Conservation (phyloP, 2,329 filamentous ascomycete genomes). For the Cytospora paraplurivora region DNA sequence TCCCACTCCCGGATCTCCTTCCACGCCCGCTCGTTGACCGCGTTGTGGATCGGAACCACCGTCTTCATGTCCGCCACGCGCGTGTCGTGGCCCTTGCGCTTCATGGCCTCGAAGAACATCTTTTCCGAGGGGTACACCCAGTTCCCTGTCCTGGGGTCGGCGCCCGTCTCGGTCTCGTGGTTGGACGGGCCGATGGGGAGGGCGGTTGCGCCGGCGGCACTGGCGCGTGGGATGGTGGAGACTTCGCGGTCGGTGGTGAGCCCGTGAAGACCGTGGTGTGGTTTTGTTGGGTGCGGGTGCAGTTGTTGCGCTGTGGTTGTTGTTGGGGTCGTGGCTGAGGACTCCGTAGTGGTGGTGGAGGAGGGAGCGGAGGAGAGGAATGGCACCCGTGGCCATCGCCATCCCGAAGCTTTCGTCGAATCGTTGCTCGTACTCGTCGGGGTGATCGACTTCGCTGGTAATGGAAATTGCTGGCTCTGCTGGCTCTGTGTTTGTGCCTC, state of each 20-base stretch:
- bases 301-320: constrained; percentile 26
- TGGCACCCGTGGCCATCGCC: constrained; percentile 44
- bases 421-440: constrained; percentile 32
- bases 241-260: constrained; percentile 72
- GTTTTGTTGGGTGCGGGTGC: constrained; percentile 18
- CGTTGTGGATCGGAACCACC: constrained; percentile 96
- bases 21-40: constrained; percentile 97
- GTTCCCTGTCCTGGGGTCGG: constrained; percentile 72
- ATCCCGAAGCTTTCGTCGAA: constrained; percentile 41
- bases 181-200: constrained; percentile 55
- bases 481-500: constrained; percentile 32
- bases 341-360: constrained; percentile 27
- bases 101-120: constrained; percentile 98
- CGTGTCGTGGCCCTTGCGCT: constrained; percentile 80
- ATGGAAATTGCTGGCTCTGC: background rate
- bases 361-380: constrained; percentile 42
- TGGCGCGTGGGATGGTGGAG: constrained; percentile 75
- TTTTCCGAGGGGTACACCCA: constrained; percentile 97
- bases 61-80: constrained; percentile 78
- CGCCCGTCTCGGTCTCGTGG: constrained; percentile 75
- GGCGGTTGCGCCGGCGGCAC: constrained; percentile 38
- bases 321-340: constrained; percentile 8
- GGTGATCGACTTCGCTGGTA: constrained; percentile 27
- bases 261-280: constrained; percentile 20
- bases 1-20: constrained; percentile 91